A percentile compares a stretch with the other conserved stretches of the same genome.
phyloP scores from a whole-genome alignment of 2,329 filamentous ascomycete species.

The Lasiodiplodia theobromae region DNA sequence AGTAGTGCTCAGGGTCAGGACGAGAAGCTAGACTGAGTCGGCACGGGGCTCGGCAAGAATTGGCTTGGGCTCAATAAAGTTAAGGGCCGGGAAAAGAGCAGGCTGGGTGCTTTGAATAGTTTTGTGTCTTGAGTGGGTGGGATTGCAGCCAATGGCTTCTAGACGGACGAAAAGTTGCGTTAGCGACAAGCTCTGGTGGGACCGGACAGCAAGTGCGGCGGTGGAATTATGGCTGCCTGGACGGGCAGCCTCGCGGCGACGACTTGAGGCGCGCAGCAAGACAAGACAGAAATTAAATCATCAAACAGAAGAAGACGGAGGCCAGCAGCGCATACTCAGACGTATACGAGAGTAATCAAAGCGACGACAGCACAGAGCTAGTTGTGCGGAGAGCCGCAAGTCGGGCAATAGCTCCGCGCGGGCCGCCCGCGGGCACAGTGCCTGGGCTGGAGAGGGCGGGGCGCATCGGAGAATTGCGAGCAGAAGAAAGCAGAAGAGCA shows the following conservation, averaged over 20 bases:
- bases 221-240: slow-evolving; percentile 25
- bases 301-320: neutral
- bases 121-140: slow-evolving; percentile 14
- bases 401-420: slow-evolving; percentile 26
- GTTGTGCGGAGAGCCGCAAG: slow-evolving; percentile 27
- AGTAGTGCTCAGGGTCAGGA: slow-evolving; percentile 8
- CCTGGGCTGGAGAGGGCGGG: slow-evolving; percentile 9
- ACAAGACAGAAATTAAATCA: slow-evolving; percentile 4
- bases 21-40: slow-evolving; percentile 21
- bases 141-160: slow-evolving; percentile 19
- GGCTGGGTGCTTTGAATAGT: slow-evolving; percentile 4
- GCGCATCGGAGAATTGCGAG: slow-evolving; percentile 18
- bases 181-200: slow-evolving; percentile 26
- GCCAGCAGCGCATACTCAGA: neutral
- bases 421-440: slow-evolving; percentile 18
- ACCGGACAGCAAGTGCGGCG: slow-evolving; percentile 4
- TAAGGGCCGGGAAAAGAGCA: slow-evolving; percentile 17
- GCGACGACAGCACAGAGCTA: slow-evolving; percentile 18
- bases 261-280: neutral
- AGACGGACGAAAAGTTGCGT: slow-evolving; percentile 4
- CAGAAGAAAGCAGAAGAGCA: slow-evolving; percentile 17
- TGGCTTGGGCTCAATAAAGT: slow-evolving; percentile 22
- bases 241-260: slow-evolving; percentile 14
- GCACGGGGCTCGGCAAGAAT: slow-evolving; percentile 19
- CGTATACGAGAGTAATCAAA: slow-evolving; percentile 22